Evolutionary conservation across 2,329 filamentous ascomycete genomes (phyloP), one percentile per base, ranked within the genome.

Genomic region (Xylaria sp.): DNA sequence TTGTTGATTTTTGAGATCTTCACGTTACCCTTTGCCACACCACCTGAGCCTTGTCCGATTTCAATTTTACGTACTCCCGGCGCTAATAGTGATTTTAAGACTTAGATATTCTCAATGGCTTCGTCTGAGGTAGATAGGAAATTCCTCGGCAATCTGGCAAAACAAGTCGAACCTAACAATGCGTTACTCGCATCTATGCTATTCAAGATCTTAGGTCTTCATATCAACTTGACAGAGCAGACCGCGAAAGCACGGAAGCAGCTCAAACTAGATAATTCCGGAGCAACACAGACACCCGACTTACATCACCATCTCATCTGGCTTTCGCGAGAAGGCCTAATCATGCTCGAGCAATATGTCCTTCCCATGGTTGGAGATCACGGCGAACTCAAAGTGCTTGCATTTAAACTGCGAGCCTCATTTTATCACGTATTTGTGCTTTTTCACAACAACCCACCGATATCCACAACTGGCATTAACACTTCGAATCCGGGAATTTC

Each of bases 111-210:
- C 65, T 65, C 74, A 69, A 99, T 98, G 96, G 96, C 96, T 83
- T 96, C 94, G 79, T 96, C 94, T 70, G 94, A 97, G 83, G 94
- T 98, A 71, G 96, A 99, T 81, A 94, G 97, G 84, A 99, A 98
- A 84, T 97, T 97, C 82, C 87, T 99, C 77, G 94, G 94, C 82
- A 91, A 90, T 78, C 91, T 97, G 79, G 95, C 96, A 79, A 92
- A 91, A 81, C 87, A 90, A 70, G 94, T 94, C 74, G 90, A 91
- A 78, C 84, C 88, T 69, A 90, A 93, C 75, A 96, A 95, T 77
- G 90, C 92, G 3, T 86, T 94, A 20, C 88, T 98, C 55, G 92
- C 92, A 8, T 88, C 88, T 23, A 94, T 93, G 79, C 88, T 99
- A 56, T 98, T 94, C 82, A 96, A 96, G 80, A 91, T 98, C 50